These are phyloP conservation scores for Sordariomycetes sp. DNA, from an alignment of 2,329 filamentous ascomycete species.

Conservation along the genomic window DNA sequence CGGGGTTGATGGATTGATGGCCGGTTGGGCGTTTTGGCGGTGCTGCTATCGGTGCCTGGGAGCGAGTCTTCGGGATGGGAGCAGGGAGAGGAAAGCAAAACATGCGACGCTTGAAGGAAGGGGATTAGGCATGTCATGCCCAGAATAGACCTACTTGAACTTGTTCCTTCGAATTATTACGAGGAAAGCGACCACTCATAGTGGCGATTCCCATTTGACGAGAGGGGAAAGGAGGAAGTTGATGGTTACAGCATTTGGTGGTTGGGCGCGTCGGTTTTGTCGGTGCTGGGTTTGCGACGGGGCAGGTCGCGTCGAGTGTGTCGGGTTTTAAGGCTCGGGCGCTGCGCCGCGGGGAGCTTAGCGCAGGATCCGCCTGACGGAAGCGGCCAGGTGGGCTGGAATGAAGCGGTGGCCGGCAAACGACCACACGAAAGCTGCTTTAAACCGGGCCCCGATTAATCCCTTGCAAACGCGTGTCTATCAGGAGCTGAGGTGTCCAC, in stretches of 20 bases:
- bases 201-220: conserved; percentile 2
- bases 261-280: neutral
- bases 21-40: neutral
- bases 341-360: neutral
- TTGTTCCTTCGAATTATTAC: conserved; percentile 5
- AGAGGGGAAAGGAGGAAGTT: neutral
- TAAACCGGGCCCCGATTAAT: neutral
- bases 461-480: neutral
- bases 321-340: neutral
- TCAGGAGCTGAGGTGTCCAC: neutral
- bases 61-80: neutral
- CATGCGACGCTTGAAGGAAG: neutral
- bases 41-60: neutral
- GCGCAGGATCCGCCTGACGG: neutral
- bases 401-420: neutral
- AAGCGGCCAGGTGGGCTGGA: neutral
- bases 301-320: neutral
- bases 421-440: neutral
- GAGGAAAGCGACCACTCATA: conserved; percentile 3
- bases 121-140: neutral
- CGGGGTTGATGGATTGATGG: conserved; percentile 1
- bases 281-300: neutral
- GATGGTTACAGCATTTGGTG: conserved; percentile 4
- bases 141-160: conserved; percentile 3
- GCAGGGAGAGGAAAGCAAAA: neutral